phyloP scores from a whole-genome alignment of 2,329 filamentous ascomycete genomes.

The Drechslerella stenobrocha region DNA sequence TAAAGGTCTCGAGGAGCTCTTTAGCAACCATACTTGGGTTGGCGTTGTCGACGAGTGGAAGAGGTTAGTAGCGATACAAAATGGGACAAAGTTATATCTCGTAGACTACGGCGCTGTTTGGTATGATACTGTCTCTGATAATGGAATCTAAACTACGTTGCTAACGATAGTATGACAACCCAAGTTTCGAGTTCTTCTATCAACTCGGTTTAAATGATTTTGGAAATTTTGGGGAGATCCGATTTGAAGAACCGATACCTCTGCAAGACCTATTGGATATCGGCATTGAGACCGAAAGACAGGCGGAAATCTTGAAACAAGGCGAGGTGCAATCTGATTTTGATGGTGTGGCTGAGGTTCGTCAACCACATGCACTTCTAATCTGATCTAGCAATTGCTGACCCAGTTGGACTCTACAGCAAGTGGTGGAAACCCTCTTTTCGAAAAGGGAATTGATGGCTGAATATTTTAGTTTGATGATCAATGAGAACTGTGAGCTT shows the following conservation, averaged over 20 bases:
- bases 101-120: slow-evolving; percentile 87
- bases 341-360: slow-evolving; percentile 63
- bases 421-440: slow-evolving; percentile 34
- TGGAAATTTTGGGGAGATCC: slow-evolving; percentile 85
- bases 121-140: slow-evolving; percentile 15
- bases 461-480: slow-evolving; percentile 88
- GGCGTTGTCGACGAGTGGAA: slow-evolving; percentile 85
- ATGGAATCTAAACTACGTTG: not conserved
- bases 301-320: slow-evolving; percentile 54
- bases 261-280: slow-evolving; percentile 72
- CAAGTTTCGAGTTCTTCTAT: slow-evolving; percentile 82
- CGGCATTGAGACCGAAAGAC: slow-evolving; percentile 71
- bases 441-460: slow-evolving; percentile 66
- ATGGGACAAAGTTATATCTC: slow-evolving; percentile 86
- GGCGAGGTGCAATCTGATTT: slow-evolving; percentile 61
- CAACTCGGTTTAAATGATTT: slow-evolving; percentile 94
- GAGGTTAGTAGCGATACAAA: slow-evolving; percentile 88
- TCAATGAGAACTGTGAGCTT: slow-evolving; percentile 76
- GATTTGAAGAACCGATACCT: slow-evolving; percentile 74
- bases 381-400: not conserved
- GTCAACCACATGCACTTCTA: slow-evolving; percentile 48
- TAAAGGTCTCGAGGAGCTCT: slow-evolving; percentile 80
- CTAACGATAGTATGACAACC: not conserved
- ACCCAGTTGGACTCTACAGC: slow-evolving; percentile 6
- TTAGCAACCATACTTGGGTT: slow-evolving; percentile 87